Evolutionary conservation across 768 basidiomycete species (phyloP), one percentile per base, ranked within the genome.

Genomic region (Boletus rufocinnamomeus): DNA sequence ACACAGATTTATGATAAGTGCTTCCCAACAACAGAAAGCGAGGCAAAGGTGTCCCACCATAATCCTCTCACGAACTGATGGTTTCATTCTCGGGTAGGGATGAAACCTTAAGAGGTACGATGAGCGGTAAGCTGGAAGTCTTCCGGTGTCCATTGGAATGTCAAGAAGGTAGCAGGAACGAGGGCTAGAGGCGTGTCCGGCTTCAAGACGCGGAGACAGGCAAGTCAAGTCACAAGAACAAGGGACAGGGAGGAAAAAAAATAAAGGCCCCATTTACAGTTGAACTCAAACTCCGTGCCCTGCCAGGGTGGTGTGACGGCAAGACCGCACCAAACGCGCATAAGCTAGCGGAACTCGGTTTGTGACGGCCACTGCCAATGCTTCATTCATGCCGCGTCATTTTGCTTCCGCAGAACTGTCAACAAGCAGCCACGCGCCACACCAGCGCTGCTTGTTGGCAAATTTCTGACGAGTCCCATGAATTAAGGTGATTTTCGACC

Each of bases 41-140:
- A 59, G n/a, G 54, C 13, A 17, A 53, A 54, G n/a, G 43, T 21
- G 46, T 53, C 58, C n/a, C 49, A 71, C 72, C 62, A 34, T 7
- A 19, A 71, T 49, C 58, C 58, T 70, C 64, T 72, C 71, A 63
- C 61, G 69, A 43, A 37, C 28, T 54, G 64, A 66, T 2, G 38
- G 53, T 25, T 63, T 66, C 32, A 49, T 45, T 38, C 72, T 69
- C 44, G 70, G 70, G 57, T 71, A 71, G 35, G 70, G 70, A 55
- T 71, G 70, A 23, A 59, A 74, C 21, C 71, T 57, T 28, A 69
- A 45, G 6, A 74, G 47, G 35, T 74, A 61, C 0, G 71, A 72
- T 2, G 69, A 71, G 14, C 71, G 66, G 49, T 73, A 72, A 40
- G 65, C 50, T 0, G 71, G 72, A 0, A 72, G 57, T 0, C 61